Base-by-base conservation (phyloP, 768 basidiomycete species). In the Cytidiella melzeri region DNA sequence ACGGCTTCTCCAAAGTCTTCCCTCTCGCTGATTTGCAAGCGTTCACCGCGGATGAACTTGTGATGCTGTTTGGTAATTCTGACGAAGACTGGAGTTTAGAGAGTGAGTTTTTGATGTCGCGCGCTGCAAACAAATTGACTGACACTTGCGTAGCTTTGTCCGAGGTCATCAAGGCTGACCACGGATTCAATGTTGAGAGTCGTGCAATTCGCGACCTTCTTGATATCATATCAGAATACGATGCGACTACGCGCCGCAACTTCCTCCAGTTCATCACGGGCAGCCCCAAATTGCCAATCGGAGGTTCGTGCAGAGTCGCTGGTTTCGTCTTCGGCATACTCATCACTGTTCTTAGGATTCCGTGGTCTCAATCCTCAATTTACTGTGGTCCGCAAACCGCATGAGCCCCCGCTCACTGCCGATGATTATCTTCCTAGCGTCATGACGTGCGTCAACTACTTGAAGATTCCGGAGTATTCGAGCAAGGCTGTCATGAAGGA, bases 251-350 rank as follows among this genome's bases (percentile, higher is more conserved):
- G 15, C 83, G 94, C 26, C 84, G 96, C 54, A 85, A 88, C 46
- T 96, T 87, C 69, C 71, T 99, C 26, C 94, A 97, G 64, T 99
- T 98, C 67, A 91, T 96, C 54, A 98, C 96, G 10, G 96, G 96
- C 38, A 95, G 94, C 62, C 94, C 94, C 15, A 96, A 95, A 66
- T 66, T 97, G 36, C 94, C 94, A 15, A 95, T 97, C 47, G 94
- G 94, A 58, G 94, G 93, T 92, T 54, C 26, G 84, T 70, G 18
- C 43, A 11, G 10, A 30, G 47, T 4, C 41, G 28, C 34, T 42
- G 23, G 48, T 15, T 39, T n/a, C 5, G 47, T 21, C 49, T 19
- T 34, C n/a, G 49, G 5, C 18, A 11, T 40, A 34, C 20, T 49
- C 21, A 44, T 47, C 37, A 23, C 10, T 1, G 11, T 40, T 36